A percentile compares a stretch with the other conserved stretches of the same genome.
phyloP scores from a whole-genome alignment of 805 yeast genomes.

The Yarrowia phangngaensis region DNA sequence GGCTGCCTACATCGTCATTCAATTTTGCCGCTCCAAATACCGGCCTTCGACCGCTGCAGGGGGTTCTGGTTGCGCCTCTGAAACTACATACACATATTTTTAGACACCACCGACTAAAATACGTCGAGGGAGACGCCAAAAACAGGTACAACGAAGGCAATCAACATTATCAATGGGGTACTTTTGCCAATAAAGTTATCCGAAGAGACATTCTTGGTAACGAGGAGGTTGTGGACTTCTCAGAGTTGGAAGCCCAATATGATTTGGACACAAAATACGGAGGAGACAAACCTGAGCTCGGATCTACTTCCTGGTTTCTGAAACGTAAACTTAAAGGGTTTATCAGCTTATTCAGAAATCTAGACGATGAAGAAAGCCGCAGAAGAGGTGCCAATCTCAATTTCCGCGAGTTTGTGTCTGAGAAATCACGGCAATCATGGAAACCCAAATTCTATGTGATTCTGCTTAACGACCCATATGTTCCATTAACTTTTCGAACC shows the following conservation, averaged over 20 bases:
- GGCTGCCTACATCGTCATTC: conserved; percentile 23
- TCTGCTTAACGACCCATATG: conserved; percentile 69
- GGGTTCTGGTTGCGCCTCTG: conserved; percentile 19
- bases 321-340: conserved; percentile 17
- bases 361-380: conserved; percentile 1
- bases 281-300: conserved; percentile 14
- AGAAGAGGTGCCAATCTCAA: conserved; percentile 5
- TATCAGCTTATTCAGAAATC: conserved; percentile 1
- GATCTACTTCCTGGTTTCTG: conserved; percentile 16
- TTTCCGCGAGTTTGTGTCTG: conserved; percentile 32
- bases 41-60: conserved; percentile 3
- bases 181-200: conserved; percentile 19
- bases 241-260: conserved; percentile 21
- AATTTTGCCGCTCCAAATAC: conserved; percentile 11
- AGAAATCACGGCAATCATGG: conserved; percentile 40
- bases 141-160: conserved; percentile 15
- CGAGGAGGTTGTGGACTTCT: conserved; percentile 22
- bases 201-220: conserved; percentile 9
- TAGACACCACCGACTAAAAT: conserved; percentile 21
- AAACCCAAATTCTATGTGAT: conserved; percentile 56
- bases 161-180: conserved; percentile 19
- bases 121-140: conserved; percentile 24
- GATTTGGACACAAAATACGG: conserved; percentile 22
- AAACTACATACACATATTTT: conserved; percentile 25
- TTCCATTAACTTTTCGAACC: conserved; percentile 72